These are phyloP conservation scores for Haplographium delicatum DNA, from an alignment of 495 filamentous ascomycete species.

Conservation along the genomic window DNA sequence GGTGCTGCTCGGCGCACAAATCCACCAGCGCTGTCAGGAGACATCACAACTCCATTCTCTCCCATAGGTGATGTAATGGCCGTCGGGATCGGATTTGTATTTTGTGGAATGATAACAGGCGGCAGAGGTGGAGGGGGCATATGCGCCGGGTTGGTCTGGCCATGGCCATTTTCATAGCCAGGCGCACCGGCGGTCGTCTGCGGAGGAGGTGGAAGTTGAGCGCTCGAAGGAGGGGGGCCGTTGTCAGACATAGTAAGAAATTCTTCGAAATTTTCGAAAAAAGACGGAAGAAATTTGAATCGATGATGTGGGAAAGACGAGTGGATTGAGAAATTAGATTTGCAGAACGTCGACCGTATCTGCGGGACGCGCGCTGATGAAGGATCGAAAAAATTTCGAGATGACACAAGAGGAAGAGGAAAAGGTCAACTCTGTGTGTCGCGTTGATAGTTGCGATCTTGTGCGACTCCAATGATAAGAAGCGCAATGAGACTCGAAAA, in stretches of 20 bases:
- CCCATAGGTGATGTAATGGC: slow-evolving; percentile 84
- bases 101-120: slow-evolving; percentile 87
- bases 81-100: slow-evolving; percentile 91
- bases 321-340: slow-evolving; percentile 10
- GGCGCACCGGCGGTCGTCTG: slow-evolving; percentile 63
- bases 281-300: slow-evolving; percentile 10
- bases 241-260: slow-evolving; percentile 67
- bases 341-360: slow-evolving; percentile 7
- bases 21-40: slow-evolving; percentile 70
- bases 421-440: slow-evolving; percentile 13
- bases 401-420: slow-evolving; percentile 19
- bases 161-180: slow-evolving; percentile 62
- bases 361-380: slow-evolving; percentile 6
- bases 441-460: slow-evolving; percentile 13
- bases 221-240: slow-evolving; percentile 45
- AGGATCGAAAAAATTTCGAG: slow-evolving; percentile 14
- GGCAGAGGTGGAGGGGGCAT: slow-evolving; percentile 92
- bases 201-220: slow-evolving; percentile 60
- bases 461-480: slow-evolving; percentile 23
- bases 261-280: slow-evolving; percentile 9
- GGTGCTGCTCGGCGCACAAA: slow-evolving; percentile 89
- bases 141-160: slow-evolving; percentile 60
- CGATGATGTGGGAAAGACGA: slow-evolving; percentile 5
- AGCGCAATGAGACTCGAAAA: slow-evolving; percentile 21
- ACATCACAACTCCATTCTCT: slow-evolving; percentile 65